Conservation (phyloP, 495 filamentous ascomycete species). For the Extremus antarcticus region DNA sequence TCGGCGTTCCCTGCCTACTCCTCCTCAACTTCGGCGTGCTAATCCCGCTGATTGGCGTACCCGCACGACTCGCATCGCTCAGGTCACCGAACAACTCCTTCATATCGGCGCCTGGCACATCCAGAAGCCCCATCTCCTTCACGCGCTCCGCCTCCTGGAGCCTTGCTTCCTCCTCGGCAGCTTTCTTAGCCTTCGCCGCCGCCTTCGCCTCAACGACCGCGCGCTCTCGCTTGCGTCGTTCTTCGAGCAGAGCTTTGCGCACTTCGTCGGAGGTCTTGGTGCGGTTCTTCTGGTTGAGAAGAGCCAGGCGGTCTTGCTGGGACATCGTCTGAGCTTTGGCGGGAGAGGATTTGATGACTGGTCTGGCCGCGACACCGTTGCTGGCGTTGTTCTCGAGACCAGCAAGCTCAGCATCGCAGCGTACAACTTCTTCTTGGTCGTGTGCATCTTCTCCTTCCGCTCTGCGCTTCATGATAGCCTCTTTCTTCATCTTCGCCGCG, state of each 20-base stretch:
- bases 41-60: conserved; percentile 34
- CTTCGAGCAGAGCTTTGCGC: conserved; percentile 72
- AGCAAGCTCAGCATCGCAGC: conserved; percentile 56
- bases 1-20: conserved; percentile 20
- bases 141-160: conserved; percentile 20
- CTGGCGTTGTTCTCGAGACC: conserved; percentile 38
- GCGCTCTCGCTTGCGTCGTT: conserved; percentile 36
- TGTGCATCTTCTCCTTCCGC: conserved; percentile 48
- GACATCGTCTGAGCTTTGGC: conserved; percentile 4
- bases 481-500: conserved; percentile 51
- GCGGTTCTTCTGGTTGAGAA: conserved; percentile 68
- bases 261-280: conserved; percentile 68
- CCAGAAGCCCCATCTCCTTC: conserved; percentile 20
- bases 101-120: conserved; percentile 16
- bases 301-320: conserved; percentile 58
- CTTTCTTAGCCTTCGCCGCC: conserved; percentile 26
- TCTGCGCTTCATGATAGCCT: conserved; percentile 50
- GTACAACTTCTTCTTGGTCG: conserved; percentile 48
- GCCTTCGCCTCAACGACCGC: conserved; percentile 22
- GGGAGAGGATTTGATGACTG: conserved; percentile 34
- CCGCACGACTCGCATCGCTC: conserved; percentile 37
- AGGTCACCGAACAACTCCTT: conserved; percentile 30
- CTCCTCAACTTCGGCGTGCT: conserved; percentile 31
- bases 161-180: conserved; percentile 21
- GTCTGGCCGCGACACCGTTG: conserved; percentile 31